Evolutionary conservation across 2,329 filamentous ascomycete species (phyloP), one percentile per base, ranked within the genome.

Genomic region (Hypoxylon sp.): DNA sequence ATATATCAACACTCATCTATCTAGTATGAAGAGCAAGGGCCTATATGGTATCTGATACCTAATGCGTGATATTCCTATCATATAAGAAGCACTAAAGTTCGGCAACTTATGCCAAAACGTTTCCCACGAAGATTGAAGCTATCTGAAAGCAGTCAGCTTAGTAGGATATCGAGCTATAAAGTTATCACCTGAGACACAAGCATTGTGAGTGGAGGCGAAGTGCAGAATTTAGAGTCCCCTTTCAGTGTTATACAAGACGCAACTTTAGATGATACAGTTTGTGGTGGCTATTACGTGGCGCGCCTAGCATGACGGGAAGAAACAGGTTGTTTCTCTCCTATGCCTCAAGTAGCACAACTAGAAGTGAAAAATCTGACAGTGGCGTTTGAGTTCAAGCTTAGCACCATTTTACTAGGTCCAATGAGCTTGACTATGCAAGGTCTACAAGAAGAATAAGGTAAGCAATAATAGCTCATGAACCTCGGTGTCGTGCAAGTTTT

Each of bases 121-220:
- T 47, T n/a, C 13, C 22, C 24, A 11, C 17, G 14, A 33, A 4
- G 9, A 24, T 55, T 1, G 5, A 44, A 44, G 14, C 5, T 50
- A 51, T 9, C 14, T 19, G 14, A 4, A n/a, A 35, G 54, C 17
- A 11, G 39, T 35, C 29, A 47, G 54, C 17, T 56, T 22, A 56
- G 29, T 33, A 46, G 9, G 37, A 39, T 4, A 17, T 55, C 14
- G 13, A 8, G 9, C 24, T 19, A 33, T 22, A 17, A 22, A 2
- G 17, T 39, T 44, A 24, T 31, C 33, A 44, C 19, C 10, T 10
- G n/a, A 35, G 22, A 46, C 17, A 17, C 3, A 11, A 9, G 24
- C 9, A 6, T 19, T 19, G 39, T 2, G 4, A 33, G 14, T 29
- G 1, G n/a, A 8, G 14, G 14, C n/a, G 11, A 47, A 47, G 26